These are phyloP conservation scores for Gynandropsis gynandra DNA, from an alignment of 345 rosid species.

Conservation along the genomic window DNA sequence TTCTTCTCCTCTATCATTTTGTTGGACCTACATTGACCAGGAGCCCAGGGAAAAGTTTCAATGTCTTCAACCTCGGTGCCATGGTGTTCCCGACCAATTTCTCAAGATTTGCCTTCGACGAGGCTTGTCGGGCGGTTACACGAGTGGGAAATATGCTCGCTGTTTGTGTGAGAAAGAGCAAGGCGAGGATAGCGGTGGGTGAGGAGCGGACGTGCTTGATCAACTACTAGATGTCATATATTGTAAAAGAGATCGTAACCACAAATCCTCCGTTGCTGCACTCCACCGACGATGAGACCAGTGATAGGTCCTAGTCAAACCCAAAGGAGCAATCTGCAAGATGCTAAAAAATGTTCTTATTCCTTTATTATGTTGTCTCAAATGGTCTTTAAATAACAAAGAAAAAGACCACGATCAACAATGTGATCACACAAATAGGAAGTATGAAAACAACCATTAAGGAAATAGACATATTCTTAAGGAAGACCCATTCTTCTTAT, in stretches of 20 bases:
- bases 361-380: no score
- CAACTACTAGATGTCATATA: conserved; percentile 81
- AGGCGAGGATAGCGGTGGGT: conserved; percentile 38
- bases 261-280: conserved; percentile 35
- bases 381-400: no score
- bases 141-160: conserved; percentile 41
- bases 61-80: conserved; percentile 61
- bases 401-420: no score
- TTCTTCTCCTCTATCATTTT: no score
- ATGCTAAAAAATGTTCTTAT: no score
- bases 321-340: no score
- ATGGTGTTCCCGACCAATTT: conserved; percentile 66
- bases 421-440: no score
- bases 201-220: conserved; percentile 60
- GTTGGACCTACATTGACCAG: conserved; percentile 54
- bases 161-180: conserved; percentile 41
- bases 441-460: no score
- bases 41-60: conserved; percentile 38
- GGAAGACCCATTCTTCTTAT: no score
- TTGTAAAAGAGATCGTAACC: conserved; percentile 28
- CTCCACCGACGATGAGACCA: conserved; percentile 45
- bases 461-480: no score
- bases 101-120: conserved; percentile 59
- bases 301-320: no score
- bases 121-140: conserved; percentile 59